Percentiles rank a stretch among this genome's conserved stretches.
These are phyloP conservation scores for Naganishia vaughanmartiniae DNA, from an alignment of 768 basidiomycete genomes.

Conservation along the genomic window DNA sequence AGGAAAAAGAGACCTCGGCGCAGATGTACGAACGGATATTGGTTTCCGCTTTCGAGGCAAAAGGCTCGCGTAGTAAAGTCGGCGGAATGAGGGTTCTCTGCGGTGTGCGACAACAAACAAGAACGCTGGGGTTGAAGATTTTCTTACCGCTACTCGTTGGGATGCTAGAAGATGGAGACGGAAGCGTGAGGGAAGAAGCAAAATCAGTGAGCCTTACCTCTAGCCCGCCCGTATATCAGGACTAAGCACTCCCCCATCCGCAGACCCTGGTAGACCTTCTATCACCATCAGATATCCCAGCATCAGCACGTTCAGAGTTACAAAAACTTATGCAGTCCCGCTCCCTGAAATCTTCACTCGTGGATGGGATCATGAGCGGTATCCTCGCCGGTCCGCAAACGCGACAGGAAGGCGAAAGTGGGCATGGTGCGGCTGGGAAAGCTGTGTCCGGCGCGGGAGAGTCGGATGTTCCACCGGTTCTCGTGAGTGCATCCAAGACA, in stretches of 20 bases:
- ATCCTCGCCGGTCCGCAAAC: neutral
- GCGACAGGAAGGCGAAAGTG: neutral
- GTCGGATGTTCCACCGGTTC: conserved; percentile 33
- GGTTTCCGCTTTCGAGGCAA: conserved; percentile 39
- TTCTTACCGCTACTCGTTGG: conserved; percentile 78
- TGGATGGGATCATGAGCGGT: conserved; percentile 48
- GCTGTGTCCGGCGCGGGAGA: neutral
- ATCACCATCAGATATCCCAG: conserved; percentile 73
- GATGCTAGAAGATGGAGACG: conserved; percentile 83
- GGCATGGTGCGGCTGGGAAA: conserved; percentile 7
- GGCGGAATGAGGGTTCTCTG: conserved; percentile 43
- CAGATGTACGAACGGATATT: conserved; percentile 42
- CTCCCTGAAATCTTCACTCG: conserved; percentile 77
- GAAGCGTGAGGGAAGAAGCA: conserved; percentile 81
- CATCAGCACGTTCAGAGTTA: conserved; percentile 84
- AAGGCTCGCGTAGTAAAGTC: conserved; percentile 44
- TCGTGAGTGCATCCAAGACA: conserved; percentile 35
- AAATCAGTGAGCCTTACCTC: conserved; percentile 49
- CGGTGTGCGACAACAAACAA: conserved; percentile 16
- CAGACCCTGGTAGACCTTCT: conserved; percentile 76
- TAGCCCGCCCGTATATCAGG: no score
- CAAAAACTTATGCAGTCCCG: conserved; percentile 81
- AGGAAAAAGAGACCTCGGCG: conserved; percentile 43
- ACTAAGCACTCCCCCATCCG: neutral
- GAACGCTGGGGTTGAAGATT: conserved; percentile 51